Percentiles rank a stretch among this genome's conserved stretches.
Conservation (phyloP, 768 basidiomycete species). For the Suillus cothurnatus region DNA sequence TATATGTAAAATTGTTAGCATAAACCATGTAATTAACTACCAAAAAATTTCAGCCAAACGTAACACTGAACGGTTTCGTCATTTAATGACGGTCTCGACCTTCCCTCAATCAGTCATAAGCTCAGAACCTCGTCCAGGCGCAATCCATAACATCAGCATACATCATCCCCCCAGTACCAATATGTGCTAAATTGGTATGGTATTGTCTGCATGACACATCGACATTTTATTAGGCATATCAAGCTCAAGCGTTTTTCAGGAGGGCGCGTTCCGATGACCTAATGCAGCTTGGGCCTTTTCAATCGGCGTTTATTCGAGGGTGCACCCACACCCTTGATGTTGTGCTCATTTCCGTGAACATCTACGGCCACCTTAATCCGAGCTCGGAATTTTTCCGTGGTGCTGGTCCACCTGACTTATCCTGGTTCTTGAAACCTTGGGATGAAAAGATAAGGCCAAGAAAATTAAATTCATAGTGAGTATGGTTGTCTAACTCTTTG, state of each 20-base stretch:
- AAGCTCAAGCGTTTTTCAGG: background rate
- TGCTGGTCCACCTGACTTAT: background rate
- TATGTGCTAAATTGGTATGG: background rate
- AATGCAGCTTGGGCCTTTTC: constrained; percentile 10
- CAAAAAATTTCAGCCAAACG: background rate
- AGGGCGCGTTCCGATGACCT: background rate
- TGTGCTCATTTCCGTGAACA: constrained; percentile 1
- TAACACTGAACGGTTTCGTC: background rate
- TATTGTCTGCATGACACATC: background rate
- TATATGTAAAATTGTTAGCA: background rate
- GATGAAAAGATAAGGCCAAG: background rate
- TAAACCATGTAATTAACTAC: background rate
- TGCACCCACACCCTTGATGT: constrained; percentile 1
- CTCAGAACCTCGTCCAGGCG: background rate
- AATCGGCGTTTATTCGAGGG: constrained; percentile 5
- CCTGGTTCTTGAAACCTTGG: constrained; percentile 1
- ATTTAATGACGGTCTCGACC: background rate
- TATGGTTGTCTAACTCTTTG: background rate
- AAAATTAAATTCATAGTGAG: background rate
- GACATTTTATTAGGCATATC: background rate
- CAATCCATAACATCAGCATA: background rate
- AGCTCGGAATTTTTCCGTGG: background rate
- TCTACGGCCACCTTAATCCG: constrained; percentile 1
- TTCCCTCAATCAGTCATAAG: background rate
- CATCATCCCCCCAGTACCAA: background rate